Evolutionary conservation across 2,329 filamentous ascomycete genomes (phyloP), one percentile per base, ranked within the genome.

Genomic region (Phyllosticta ampelicida): DNA sequence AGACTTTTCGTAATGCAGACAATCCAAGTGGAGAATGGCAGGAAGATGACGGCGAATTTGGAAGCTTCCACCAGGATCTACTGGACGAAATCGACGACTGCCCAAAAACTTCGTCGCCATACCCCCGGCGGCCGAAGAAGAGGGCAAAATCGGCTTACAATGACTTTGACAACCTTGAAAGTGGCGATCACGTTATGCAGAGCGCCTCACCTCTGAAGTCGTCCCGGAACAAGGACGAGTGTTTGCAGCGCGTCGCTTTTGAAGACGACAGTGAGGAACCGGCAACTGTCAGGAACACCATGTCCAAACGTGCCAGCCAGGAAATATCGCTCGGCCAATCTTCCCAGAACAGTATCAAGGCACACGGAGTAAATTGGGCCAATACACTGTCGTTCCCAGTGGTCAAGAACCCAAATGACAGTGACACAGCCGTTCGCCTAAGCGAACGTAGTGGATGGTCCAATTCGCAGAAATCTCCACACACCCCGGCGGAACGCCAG

Each of bases 361-460:
- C 71, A 18, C 71, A 68, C 53, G 67, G 67, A 6, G 56, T 59
- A 20, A 64, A 69, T 62, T 73, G 63, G 69, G 73, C 62, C 66
- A 77, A 61, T 3, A 78, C 75, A 20, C 74, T 90, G 23, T 79
- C 78, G 26, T 95, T 90, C 65, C 80, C 86, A 1, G 81, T 90
- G 11, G 87, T 92, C 20, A 95, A 95, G 71, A 83, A 92, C 63
- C 80, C 85, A 0, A 79, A 84, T 63, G 83, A 89, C 64, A 79
- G 82, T 5, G 78, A 77, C 60, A 87, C 86, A 0, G 75, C 78
- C 26, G 64, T 83, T 51, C 82, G 85, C 51, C 74, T 89, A 28
- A 90, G 86, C 65, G 88, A 92, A 68, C 48, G 53, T 1, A 82
- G 78, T 57, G 73, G 70, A 55, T 80, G 80, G 36, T 81, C 83